phyloP scores from a whole-genome alignment of 1,284 basidiomycete species.

The Coniferiporia weirii region DNA sequence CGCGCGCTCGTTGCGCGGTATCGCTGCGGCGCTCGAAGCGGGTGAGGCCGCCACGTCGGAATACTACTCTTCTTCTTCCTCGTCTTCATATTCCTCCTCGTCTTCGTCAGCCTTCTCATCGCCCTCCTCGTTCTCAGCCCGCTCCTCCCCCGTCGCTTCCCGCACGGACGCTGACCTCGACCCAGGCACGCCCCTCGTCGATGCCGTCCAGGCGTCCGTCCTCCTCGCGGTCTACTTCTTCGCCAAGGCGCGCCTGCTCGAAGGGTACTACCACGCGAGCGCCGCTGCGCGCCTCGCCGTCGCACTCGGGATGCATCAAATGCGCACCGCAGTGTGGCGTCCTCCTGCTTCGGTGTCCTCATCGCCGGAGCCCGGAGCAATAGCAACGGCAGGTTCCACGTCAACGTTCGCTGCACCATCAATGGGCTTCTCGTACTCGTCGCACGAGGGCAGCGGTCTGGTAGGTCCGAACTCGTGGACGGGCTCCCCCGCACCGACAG shows the following conservation, averaged over 20 bases:
- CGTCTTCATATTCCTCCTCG: background rate
- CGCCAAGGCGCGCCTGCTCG: conserved; percentile 48
- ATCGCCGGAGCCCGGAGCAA: background rate
- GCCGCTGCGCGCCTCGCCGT: conserved; percentile 52
- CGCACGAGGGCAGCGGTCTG: background rate
- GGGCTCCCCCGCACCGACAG: conserved; percentile 22
- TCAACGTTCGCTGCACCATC: background rate
- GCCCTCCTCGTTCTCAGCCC: conserved; percentile 30
- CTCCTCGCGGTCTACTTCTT: conserved; percentile 58
- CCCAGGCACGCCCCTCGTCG: conserved; percentile 36
- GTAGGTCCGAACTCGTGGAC: background rate
- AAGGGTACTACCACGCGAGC: conserved; percentile 57
- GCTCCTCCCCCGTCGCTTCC: too few relatives aligned
- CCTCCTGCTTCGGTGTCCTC: conserved; percentile 18
- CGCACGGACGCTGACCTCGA: conserved; percentile 33
- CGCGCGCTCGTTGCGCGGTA: conserved; percentile 39
- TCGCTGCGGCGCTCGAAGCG: conserved; percentile 18
- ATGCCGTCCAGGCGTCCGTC: conserved; percentile 54
- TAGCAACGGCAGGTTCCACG: too few relatives aligned
- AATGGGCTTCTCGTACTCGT: conserved; percentile 12
- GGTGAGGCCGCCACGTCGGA: conserved; percentile 11
- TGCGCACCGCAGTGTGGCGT: conserved; percentile 32
- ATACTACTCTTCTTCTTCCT: background rate
- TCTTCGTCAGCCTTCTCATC: background rate
- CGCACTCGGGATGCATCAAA: conserved; percentile 49